phyloP scores from a whole-genome alignment of 768 basidiomycete genomes.

The Tricholoma matsutake region DNA sequence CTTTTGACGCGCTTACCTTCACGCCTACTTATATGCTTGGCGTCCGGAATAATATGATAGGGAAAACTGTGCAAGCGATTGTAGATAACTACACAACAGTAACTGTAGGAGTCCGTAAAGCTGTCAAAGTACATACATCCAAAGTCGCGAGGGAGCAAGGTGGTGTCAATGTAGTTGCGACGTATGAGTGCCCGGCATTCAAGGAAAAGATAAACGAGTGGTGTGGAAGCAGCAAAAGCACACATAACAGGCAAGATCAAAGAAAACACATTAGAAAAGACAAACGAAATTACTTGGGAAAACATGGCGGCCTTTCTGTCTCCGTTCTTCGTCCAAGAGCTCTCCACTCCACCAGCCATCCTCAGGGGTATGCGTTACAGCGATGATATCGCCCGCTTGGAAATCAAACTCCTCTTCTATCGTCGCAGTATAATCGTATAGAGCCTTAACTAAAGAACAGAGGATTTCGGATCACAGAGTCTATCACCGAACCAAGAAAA shows the following conservation, averaged over 20 bases:
- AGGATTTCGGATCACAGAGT: neutral
- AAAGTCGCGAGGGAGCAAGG: neutral
- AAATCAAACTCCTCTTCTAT: constrained; percentile 96
- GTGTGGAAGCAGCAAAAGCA: neutral
- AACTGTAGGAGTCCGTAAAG: neutral
- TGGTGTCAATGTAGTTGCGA: neutral
- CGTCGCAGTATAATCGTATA: constrained; percentile 83
- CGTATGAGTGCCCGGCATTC: neutral
- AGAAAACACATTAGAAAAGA: constrained; percentile 48
- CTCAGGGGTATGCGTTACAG: constrained; percentile 89
- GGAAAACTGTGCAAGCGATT: too few species aligned
- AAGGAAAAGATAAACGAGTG: neutral
- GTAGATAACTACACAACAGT: too few species aligned
- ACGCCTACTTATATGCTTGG: too few species aligned
- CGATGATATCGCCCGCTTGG: constrained; percentile 92
- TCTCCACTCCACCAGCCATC: constrained; percentile 99
- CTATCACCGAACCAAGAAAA: neutral
- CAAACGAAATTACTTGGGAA: constrained; percentile 91
- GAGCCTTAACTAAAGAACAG: constrained; percentile 67
- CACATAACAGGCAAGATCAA: neutral
- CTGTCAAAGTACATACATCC: neutral
- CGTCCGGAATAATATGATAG: too few species aligned
- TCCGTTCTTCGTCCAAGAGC: constrained; percentile 70
- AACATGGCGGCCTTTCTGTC: constrained; percentile 68
- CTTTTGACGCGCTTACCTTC: too few species aligned